These are phyloP conservation scores for Rhodamnia rubescens DNA, from an alignment of 345 rosid species.

Conservation along the genomic window DNA sequence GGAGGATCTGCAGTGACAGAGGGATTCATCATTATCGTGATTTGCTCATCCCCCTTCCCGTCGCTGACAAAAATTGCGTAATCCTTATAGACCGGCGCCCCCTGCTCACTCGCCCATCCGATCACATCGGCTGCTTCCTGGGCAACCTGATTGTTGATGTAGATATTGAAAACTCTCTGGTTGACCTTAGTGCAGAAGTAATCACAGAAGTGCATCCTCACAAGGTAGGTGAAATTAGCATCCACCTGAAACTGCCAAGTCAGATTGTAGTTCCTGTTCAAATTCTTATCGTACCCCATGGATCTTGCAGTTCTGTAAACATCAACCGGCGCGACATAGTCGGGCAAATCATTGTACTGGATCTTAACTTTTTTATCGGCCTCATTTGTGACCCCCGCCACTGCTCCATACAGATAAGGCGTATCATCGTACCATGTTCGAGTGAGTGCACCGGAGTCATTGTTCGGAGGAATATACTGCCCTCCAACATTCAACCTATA, in stretches of 20 bases:
- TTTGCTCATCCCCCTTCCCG: slow-evolving; percentile 25
- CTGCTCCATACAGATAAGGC: slow-evolving; percentile 44
- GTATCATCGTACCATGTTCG: slow-evolving; percentile 71
- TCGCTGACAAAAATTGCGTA: slow-evolving; percentile 34
- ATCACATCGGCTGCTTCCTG: slow-evolving; percentile 51
- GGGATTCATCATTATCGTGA: slow-evolving; percentile 46
- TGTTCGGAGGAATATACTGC: slow-evolving; percentile 32
- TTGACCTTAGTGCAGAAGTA: slow-evolving; percentile 29
- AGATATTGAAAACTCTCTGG: slow-evolving; percentile 53
- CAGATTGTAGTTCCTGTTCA: slow-evolving; percentile 42
- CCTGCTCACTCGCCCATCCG: slow-evolving; percentile 34
- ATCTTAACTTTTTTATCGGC: slow-evolving; percentile 11
- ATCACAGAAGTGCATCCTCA: slow-evolving; percentile 77
- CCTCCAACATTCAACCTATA: slow-evolving; percentile 69
- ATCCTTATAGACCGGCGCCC: slow-evolving; percentile 46
- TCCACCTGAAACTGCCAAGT: slow-evolving; percentile 74
- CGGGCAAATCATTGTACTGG: slow-evolving; percentile 23
- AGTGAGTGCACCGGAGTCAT: slow-evolving; percentile 41
- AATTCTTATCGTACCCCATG: slow-evolving; percentile 26
- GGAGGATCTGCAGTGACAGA: slow-evolving; percentile 8
- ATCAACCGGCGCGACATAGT: slow-evolving; percentile 37
- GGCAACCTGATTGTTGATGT: slow-evolving; percentile 54
- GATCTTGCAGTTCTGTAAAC: slow-evolving; percentile 53
- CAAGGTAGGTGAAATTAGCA: slow-evolving; percentile 49
- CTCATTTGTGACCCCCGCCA: slow-evolving; percentile 22